Evolutionary conservation across 192 early-diverging fungal genomes (phyloP).

Genomic region (Linnemannia elongata): DNA sequence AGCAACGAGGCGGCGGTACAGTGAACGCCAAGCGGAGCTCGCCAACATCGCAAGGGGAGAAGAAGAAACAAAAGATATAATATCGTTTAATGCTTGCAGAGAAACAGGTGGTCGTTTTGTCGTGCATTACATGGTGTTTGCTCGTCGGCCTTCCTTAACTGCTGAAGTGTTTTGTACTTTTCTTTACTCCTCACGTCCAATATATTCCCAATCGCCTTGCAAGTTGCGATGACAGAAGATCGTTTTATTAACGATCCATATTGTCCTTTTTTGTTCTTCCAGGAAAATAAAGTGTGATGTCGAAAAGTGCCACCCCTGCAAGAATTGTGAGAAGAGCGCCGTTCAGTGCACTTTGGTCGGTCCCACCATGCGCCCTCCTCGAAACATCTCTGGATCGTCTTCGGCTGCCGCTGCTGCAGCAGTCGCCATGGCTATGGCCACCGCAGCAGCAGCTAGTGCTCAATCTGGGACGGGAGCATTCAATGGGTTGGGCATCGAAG

Average conservation of each 20-base stretch:
- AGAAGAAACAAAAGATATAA: neutral
- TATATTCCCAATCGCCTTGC: neutral
- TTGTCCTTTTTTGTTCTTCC: neutral
- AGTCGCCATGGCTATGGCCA: slow-evolving; percentile 44
- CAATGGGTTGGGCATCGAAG: slow-evolving; percentile 9
- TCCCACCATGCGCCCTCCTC: slow-evolving; percentile 46
- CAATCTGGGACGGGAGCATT: neutral
- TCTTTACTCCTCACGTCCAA: neutral
- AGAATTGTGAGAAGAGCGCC: slow-evolving; percentile 46
- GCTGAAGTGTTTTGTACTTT: neutral
- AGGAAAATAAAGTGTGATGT: slow-evolving; percentile 57
- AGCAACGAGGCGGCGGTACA: neutral
- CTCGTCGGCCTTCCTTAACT: neutral
- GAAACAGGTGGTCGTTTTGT: neutral
- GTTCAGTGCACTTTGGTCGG: slow-evolving; percentile 51
- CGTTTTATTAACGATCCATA: neutral
- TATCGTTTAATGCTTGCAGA: neutral
- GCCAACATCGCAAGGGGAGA: neutral
- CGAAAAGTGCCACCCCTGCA: slow-evolving; percentile 39
- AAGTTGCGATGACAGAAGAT: neutral
- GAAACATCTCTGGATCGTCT: slow-evolving; percentile 41
- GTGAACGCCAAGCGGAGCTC: neutral
- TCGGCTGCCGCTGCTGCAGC: slow-evolving; percentile 48
- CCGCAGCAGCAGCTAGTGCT: slow-evolving; percentile 37
- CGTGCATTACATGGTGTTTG: neutral